Conservation (phyloP, 257 asterid genomes). For the Solanum bukasovii region DNA sequence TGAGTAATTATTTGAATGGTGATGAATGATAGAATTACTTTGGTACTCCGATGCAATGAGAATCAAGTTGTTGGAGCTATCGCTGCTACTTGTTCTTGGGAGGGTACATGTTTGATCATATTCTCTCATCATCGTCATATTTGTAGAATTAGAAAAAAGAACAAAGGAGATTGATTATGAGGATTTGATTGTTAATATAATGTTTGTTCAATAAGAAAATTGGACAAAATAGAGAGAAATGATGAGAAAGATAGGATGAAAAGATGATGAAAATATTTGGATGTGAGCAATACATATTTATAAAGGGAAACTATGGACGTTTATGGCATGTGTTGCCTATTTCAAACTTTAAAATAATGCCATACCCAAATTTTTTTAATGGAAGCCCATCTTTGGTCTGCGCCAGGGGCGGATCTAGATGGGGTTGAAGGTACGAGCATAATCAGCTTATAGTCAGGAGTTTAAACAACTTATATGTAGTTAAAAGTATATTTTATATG, state of each 20-base stretch:
- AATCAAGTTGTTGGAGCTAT: slow-evolving; percentile 23
- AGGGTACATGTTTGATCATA: slow-evolving; percentile 2
- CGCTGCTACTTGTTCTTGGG: slow-evolving; percentile 61
- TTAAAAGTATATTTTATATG: not conserved
- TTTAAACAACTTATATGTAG: not conserved
- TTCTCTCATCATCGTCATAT: not conserved
- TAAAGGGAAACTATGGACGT: slow-evolving; percentile 37
- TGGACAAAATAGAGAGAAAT: not conserved
- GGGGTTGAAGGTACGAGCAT: not conserved
- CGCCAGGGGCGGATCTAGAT: not conserved
- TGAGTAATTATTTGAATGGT: slow-evolving; percentile 20
- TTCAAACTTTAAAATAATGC: not conserved
- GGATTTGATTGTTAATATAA: too few species aligned
- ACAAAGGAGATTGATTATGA: too few species aligned
- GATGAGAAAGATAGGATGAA: not conserved
- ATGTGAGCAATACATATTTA: not conserved
- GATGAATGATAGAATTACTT: slow-evolving; percentile 1
- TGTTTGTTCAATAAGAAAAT: not conserved
- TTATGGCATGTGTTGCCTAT: slow-evolving; percentile 13
- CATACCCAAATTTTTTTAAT: not conserved
- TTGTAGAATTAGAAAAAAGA: not conserved
- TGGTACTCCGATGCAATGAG: slow-evolving; percentile 32
- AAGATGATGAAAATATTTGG: not conserved
- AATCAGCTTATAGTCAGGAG: not conserved
- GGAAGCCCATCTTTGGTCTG: not conserved